These are phyloP conservation scores for Solanum arcanum DNA, from an alignment of 257 asterid genomes.

Conservation along the genomic window DNA sequence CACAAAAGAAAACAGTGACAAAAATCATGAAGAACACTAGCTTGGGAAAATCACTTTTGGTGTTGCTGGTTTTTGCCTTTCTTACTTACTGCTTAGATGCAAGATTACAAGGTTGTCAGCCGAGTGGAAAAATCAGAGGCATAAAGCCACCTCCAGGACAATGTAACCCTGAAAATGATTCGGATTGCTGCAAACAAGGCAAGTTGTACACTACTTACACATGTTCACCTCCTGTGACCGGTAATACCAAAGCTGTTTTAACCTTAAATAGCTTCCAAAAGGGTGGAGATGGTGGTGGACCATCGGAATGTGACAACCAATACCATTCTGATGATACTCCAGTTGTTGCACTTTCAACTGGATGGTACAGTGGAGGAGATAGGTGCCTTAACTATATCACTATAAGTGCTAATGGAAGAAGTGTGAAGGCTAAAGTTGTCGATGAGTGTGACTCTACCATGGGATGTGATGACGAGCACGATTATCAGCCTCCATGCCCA, in stretches of 20 bases:
- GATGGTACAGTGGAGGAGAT: conserved; percentile 26
- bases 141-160: conserved; percentile 29
- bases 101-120: conserved; percentile 9
- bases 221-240: conserved; percentile 19
- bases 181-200: conserved; percentile 22
- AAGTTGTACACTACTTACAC: conserved; percentile 20
- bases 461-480: conserved; percentile 35
- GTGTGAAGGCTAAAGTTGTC: conserved; percentile 24
- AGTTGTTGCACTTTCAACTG: conserved; percentile 29
- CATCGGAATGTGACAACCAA: conserved; percentile 25
- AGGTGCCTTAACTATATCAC: conserved; percentile 18
- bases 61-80: not conserved
- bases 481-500: conserved; percentile 39
- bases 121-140: conserved; percentile 24
- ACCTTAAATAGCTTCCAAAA: conserved; percentile 28
- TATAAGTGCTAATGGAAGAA: conserved; percentile 17
- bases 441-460: conserved; percentile 37
- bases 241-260: conserved; percentile 18
- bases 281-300: conserved; percentile 36
- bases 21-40: not conserved
- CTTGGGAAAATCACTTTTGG: not conserved
- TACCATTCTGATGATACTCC: conserved; percentile 27
- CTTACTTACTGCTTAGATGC: not conserved
- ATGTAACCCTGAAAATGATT: conserved; percentile 25
- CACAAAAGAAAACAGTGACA: not conserved